Conservation (phyloP, 495 filamentous ascomycete species). For the Staphylotrichum longicolle region DNA sequence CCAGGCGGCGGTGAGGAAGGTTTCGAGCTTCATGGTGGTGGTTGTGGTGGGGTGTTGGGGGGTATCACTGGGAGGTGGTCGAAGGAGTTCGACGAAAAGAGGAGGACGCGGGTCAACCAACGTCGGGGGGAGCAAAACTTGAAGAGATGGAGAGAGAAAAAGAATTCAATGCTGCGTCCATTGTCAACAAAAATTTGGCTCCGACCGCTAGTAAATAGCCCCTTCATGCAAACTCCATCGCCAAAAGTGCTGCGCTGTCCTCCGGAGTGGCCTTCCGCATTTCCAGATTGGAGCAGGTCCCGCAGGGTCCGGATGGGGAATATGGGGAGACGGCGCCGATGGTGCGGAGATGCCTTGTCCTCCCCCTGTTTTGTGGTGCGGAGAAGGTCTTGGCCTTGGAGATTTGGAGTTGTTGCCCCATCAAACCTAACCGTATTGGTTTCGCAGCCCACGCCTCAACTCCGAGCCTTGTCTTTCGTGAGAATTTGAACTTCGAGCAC, state of each 20-base stretch:
- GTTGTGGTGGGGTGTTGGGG: background rate
- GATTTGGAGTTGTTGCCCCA: too few species aligned
- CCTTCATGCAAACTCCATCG: background rate
- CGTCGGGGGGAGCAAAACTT: background rate
- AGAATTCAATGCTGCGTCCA: background rate
- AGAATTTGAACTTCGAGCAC: too few species aligned
- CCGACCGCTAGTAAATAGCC: background rate
- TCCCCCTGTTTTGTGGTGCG: too few species aligned
- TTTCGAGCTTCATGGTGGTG: conserved; percentile 29
- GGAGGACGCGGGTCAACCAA: background rate
- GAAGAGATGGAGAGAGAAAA: background rate
- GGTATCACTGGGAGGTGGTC: too few species aligned
- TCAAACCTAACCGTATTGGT: too few species aligned
- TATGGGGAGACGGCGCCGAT: conserved; percentile 15
- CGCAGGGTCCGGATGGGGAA: conserved; percentile 25
- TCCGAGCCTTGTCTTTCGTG: too few species aligned
- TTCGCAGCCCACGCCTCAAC: too few species aligned
- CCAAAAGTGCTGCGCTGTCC: conserved; percentile 35
- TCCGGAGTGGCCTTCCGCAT: conserved; percentile 36
- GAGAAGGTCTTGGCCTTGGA: too few species aligned
- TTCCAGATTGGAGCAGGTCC: conserved; percentile 34
- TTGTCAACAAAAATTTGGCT: background rate
- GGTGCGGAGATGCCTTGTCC: background rate
- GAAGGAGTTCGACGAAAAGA: background rate
- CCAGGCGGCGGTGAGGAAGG: conserved; percentile 19